Percentiles rank a stretch among this genome's conserved stretches.
Evolutionary conservation across 2,329 filamentous ascomycete genomes (phyloP).

Genomic region (Monosporascus sp.): DNA sequence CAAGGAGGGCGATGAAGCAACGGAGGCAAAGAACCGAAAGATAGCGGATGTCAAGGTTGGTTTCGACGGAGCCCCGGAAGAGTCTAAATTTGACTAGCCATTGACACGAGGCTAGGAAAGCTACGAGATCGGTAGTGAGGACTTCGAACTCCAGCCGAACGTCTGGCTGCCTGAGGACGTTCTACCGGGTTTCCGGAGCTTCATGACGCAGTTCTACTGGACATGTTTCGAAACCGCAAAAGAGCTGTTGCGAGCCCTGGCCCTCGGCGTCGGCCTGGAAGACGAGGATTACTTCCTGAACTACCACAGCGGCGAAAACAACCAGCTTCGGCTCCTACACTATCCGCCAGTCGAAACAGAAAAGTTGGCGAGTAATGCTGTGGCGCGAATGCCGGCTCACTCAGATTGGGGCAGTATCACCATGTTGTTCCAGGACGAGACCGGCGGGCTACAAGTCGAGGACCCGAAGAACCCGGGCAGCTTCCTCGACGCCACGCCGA

Average conservation of each 20-base stretch:
- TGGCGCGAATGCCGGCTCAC: conserved; percentile 36
- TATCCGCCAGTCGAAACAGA: conserved; percentile 46
- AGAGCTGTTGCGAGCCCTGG: conserved; percentile 41
- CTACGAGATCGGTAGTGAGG: conserved; percentile 47
- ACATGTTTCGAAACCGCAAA: conserved; percentile 36
- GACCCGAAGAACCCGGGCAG: conserved; percentile 27
- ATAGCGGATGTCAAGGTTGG: conserved; percentile 48
- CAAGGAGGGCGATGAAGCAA: conserved; percentile 35
- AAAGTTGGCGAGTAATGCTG: conserved; percentile 35
- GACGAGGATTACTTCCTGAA: conserved; percentile 39
- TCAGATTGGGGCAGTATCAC: conserved; percentile 37
- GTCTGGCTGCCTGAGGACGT: conserved; percentile 42
- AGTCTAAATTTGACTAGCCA: neutral
- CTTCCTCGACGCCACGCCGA: conserved; percentile 34
- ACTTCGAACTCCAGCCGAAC: conserved; percentile 40
- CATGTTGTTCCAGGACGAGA: conserved; percentile 41
- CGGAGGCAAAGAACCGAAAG: conserved; percentile 36
- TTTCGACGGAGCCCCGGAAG: neutral
- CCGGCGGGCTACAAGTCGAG: conserved; percentile 43
- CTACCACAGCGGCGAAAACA: conserved; percentile 51
- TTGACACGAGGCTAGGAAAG: conserved; percentile 36
- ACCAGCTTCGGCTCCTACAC: conserved; percentile 57
- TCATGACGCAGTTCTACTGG: conserved; percentile 46
- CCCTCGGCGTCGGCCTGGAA: conserved; percentile 41
- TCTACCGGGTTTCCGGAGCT: conserved; percentile 41